Evolutionary conservation across 1,139 yeast genomes (phyloP).

Genomic region (Debaryomyces subglobosus): DNA sequence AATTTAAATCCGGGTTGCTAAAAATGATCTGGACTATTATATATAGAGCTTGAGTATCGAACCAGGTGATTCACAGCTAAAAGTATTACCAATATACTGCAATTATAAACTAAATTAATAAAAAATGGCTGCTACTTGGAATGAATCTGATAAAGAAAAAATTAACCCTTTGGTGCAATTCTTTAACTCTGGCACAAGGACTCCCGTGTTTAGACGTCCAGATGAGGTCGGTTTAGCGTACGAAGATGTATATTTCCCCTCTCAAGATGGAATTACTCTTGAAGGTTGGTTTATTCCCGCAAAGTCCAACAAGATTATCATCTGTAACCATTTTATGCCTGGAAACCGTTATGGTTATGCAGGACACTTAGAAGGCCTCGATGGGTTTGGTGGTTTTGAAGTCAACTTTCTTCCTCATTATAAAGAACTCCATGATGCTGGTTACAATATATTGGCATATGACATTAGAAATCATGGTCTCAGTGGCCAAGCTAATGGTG

Average conservation of each 20-base stretch:
- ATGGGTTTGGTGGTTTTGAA: slow-evolving; percentile 11
- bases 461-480: slow-evolving; percentile 12
- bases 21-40: no score
- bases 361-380: slow-evolving; percentile 6
- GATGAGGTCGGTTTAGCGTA: slow-evolving; percentile 9
- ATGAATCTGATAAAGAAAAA: slow-evolving; percentile 12
- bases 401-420: slow-evolving; percentile 9
- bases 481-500: slow-evolving; percentile 9
- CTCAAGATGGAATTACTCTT: slow-evolving; percentile 8
- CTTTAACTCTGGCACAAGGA: slow-evolving; percentile 1
- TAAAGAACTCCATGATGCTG: slow-evolving; percentile 11
- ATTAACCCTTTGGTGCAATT: slow-evolving; percentile 2
- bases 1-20: no score
- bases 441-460: slow-evolving; percentile 9
- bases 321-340: slow-evolving; percentile 11
- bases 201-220: slow-evolving; percentile 8
- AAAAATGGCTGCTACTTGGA: slow-evolving; percentile 5
- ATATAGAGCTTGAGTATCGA: no score
- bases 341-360: slow-evolving; percentile 11
- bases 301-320: slow-evolving; percentile 4
- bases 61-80: no score
- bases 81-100: no score
- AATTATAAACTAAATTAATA: no score
- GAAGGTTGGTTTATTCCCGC: slow-evolving; percentile 12
- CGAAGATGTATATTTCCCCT: slow-evolving; percentile 10